Percentiles rank a stretch among this genome's conserved stretches.
phyloP scores from a whole-genome alignment of 1,139 yeast genomes.

The Kazachstania sp. region DNA sequence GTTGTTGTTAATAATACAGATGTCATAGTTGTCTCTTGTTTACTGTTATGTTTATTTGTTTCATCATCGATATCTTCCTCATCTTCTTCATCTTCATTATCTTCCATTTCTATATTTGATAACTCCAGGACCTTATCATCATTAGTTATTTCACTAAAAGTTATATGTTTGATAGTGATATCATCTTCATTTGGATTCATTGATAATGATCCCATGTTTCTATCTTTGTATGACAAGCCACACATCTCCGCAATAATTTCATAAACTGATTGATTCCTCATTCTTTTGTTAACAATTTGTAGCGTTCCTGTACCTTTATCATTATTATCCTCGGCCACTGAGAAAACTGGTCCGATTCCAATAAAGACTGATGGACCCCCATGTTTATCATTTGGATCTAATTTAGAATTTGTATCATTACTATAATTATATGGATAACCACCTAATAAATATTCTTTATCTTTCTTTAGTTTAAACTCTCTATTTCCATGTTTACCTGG shows the following conservation, averaged over 20 bases:
- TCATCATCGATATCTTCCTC: background rate
- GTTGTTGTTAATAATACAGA: background rate
- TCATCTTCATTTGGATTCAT: background rate
- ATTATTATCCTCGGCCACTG: background rate
- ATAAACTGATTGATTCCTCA: conserved; percentile 60
- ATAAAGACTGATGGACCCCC: background rate
- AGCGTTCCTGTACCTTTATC: background rate
- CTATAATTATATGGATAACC: background rate
- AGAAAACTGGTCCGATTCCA: background rate
- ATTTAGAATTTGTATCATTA: background rate
- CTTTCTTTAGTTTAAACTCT: background rate
- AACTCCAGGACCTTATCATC: background rate
- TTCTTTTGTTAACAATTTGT: background rate
- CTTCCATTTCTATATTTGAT: background rate
- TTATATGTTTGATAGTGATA: background rate
- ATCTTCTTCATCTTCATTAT: background rate
- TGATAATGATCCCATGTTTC: background rate
- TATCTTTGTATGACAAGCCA: conserved; percentile 19
- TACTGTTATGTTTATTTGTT: background rate
- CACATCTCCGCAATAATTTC: conserved; percentile 65
- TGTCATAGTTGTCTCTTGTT: background rate
- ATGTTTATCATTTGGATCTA: background rate
- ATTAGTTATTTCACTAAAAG: background rate
- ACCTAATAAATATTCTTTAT: background rate
- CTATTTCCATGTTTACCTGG: background rate